Base-by-base conservation (phyloP, 2,329 filamentous ascomycete species). In the Calonectria fujianensis region DNA sequence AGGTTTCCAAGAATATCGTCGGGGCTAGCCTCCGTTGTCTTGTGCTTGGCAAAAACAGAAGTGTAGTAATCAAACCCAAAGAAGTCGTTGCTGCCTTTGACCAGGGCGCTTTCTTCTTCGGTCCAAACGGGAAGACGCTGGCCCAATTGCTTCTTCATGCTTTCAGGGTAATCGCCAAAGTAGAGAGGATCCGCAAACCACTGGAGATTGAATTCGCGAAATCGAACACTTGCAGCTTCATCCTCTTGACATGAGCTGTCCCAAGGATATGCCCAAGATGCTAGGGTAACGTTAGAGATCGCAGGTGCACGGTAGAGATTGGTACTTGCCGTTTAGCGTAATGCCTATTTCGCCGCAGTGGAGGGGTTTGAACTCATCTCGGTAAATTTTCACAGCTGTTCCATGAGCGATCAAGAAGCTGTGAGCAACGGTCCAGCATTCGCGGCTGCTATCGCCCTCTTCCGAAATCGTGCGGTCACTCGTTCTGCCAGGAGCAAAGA, bases 141-240 rank as follows among this genome's bases (percentile, higher is more conserved):
- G 24, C 82, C 82, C 11, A 86, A 80, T 48, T 85, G 82, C 13
- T 79, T 70, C 1, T 84, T 82, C 85, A 87, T 86, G 29, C 80
- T 83, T 7, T 78, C 70, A 0, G 85, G 85, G 32, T 85, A 85
- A 51, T 85, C 83, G 78, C 95, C 95, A 75, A 93, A 91, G 89
- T 97, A 97, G 82, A 98, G 91, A 39, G 95, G 95, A 86, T 97
- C 95, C 11, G 93, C 95, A 82, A 97, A 97, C 95, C 95, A 97
- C n/a, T 51, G 48, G n/a, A 51, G 8, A 11, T 51, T 67, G 91
- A 92, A 84, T 96, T 97, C 80, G 93, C 90, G 83, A 97, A 97
- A 86, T 97, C 95, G 81, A 96, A 92, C 87, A 91, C 92, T 14
- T 95, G 95, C 84, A 7, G 37, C 37, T 16, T 93, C 93, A 70